These are phyloP conservation scores for Aspergillus indologenus DNA, from an alignment of 495 filamentous ascomycete species.

Conservation along the genomic window DNA sequence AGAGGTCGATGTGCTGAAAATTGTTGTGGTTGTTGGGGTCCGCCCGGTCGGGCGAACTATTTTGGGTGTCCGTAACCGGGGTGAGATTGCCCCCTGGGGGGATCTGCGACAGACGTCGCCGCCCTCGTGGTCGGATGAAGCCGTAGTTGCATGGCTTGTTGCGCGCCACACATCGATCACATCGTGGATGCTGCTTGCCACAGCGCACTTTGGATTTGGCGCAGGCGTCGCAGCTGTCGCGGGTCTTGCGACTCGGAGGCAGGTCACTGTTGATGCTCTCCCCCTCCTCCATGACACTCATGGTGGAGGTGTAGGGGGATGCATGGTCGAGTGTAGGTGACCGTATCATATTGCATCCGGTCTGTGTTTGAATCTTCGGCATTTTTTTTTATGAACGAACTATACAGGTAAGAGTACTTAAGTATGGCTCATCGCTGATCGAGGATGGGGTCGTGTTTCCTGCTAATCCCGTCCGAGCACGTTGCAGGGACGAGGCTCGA, in stretches of 20 bases:
- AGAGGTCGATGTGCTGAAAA: background rate
- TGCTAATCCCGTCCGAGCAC: background rate
- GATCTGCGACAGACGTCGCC: background rate
- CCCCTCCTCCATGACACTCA: background rate
- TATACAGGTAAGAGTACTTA: background rate
- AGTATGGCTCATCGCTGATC: background rate
- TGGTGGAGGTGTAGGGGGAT: background rate
- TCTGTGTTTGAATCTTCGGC: background rate
- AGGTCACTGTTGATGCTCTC: background rate
- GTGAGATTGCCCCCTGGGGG: background rate
- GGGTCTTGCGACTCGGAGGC: background rate
- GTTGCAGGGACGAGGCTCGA: background rate
- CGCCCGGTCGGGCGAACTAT: background rate
- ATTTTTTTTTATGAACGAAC: background rate
- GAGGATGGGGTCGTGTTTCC: background rate
- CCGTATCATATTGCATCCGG: background rate
- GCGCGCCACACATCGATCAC: background rate
- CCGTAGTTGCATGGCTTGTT: background rate
- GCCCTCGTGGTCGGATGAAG: background rate
- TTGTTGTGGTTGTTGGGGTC: background rate
- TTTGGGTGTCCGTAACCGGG: background rate
- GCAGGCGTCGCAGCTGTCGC: slow-evolving; percentile 2
- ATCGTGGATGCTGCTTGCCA: background rate
- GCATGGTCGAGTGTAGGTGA: background rate
- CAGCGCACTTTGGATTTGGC: slow-evolving; percentile 3